Percentiles rank a stretch among this genome's conserved stretches.
Evolutionary conservation across 2,329 filamentous ascomycete genomes (phyloP).

Genomic region (Apiospora arundinis): DNA sequence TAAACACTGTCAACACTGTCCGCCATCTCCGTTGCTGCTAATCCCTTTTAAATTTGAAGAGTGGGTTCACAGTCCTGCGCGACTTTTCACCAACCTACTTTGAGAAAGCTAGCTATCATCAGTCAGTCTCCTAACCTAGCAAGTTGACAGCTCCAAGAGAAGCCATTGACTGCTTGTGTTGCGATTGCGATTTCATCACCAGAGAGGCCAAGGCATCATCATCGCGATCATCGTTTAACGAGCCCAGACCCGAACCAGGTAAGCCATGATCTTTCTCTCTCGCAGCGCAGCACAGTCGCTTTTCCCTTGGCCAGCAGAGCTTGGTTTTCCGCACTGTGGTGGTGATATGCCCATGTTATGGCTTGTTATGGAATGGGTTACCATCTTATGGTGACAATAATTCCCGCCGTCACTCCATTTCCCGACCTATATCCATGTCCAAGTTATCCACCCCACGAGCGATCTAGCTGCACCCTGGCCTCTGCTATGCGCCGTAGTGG

Average conservation of each 20-base stretch:
- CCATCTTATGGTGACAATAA: slow-evolving; percentile 18
- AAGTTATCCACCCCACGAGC: slow-evolving; percentile 23
- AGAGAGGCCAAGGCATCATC: background rate
- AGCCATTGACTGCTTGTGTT: background rate
- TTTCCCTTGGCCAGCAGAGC: slow-evolving; percentile 6
- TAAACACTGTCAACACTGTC: background rate
- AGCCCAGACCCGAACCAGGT: background rate
- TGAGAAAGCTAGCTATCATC: background rate
- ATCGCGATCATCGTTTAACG: background rate
- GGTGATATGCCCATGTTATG: slow-evolving; percentile 17
- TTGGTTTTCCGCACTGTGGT: slow-evolving; percentile 11
- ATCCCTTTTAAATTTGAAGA: background rate
- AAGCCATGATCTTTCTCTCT: background rate
- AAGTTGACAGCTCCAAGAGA: background rate
- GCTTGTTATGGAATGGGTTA: slow-evolving; percentile 19
- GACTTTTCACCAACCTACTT: background rate
- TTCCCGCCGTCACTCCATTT: slow-evolving; percentile 22
- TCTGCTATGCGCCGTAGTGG: slow-evolving; percentile 15
- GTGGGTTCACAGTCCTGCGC: slow-evolving; percentile 5
- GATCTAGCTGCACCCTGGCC: slow-evolving; percentile 26
- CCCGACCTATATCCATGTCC: slow-evolving; percentile 23
- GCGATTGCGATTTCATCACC: background rate
- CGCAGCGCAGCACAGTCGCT: background rate
- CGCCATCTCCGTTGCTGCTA: slow-evolving; percentile 13
- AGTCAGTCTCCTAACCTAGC: background rate